These are phyloP conservation scores for Ogataea chonburiensis DNA, from an alignment of 805 yeast genomes.

Conservation along the genomic window DNA sequence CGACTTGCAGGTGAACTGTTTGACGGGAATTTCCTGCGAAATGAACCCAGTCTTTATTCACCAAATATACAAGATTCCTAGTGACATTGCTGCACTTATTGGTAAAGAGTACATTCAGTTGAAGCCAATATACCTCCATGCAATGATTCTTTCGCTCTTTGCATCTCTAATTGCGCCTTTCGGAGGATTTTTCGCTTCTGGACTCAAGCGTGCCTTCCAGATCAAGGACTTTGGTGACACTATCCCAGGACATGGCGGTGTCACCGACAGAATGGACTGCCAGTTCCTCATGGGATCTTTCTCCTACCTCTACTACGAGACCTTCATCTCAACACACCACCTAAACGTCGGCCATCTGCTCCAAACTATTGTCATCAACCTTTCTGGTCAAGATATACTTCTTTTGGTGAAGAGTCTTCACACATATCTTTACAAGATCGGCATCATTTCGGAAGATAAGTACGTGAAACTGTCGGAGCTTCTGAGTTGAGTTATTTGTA, in stretches of 20 bases:
- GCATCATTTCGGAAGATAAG: constrained; percentile 37
- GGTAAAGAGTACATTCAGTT: constrained; percentile 50
- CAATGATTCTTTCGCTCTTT: constrained; percentile 82
- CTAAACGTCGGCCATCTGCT: constrained; percentile 71
- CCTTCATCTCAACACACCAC: constrained; percentile 76
- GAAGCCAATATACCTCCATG: constrained; percentile 89
- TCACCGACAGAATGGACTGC: constrained; percentile 96
- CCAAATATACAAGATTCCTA: constrained; percentile 75
- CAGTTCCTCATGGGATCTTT: constrained; percentile 98
- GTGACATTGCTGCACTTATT: constrained; percentile 49
- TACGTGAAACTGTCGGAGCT: constrained; percentile 33
- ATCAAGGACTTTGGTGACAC: constrained; percentile 98
- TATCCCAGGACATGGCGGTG: constrained; percentile 98
- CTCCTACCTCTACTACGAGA: constrained; percentile 86
- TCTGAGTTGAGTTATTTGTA: constrained; percentile 9
- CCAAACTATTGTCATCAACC: constrained; percentile 71
- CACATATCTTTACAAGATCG: constrained; percentile 48
- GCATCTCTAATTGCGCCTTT: constrained; percentile 97
- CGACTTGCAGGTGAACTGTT: constrained; percentile 57
- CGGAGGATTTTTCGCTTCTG: constrained; percentile 97
- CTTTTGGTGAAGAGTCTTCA: constrained; percentile 59
- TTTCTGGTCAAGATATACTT: constrained; percentile 62
- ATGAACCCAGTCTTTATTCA: constrained; percentile 88
- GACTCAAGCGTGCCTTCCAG: constrained; percentile 94
- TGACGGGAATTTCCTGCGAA: constrained; percentile 67